These are phyloP conservation scores for Aspergillus novoparasiticus DNA, from an alignment of 2,329 filamentous ascomycete genomes.

Conservation along the genomic window DNA sequence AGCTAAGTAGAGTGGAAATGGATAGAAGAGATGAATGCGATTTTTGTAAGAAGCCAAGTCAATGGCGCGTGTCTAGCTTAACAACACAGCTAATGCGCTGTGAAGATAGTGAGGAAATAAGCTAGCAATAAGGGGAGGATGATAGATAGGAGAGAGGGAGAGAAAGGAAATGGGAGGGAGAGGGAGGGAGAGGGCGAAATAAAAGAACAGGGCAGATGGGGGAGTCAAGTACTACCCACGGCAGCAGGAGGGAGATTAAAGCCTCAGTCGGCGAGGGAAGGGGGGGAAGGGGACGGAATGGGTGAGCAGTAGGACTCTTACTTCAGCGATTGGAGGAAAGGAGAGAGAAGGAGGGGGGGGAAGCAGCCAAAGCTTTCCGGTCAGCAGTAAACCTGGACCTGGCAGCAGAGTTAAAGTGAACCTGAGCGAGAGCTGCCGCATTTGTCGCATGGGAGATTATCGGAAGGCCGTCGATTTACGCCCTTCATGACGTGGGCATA, in stretches of 20 bases:
- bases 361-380: slow-evolving; percentile 10
- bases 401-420: slow-evolving; percentile 7
- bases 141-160: slow-evolving; percentile 39
- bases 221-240: neutral
- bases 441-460: neutral
- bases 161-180: slow-evolving; percentile 36
- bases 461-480: slow-evolving; percentile 6
- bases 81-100: neutral
- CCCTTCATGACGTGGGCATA: neutral
- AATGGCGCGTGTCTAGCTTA: slow-evolving; percentile 13
- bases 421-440: slow-evolving; percentile 1
- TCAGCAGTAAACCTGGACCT: slow-evolving; percentile 12
- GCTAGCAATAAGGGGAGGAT: slow-evolving; percentile 21
- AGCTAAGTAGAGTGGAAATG: slow-evolving; percentile 10
- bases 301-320: slow-evolving; percentile 36
- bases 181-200: slow-evolving; percentile 22
- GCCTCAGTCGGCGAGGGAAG: slow-evolving; percentile 21
- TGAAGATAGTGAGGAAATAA: slow-evolving; percentile 11
- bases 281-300: slow-evolving; percentile 48
- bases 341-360: slow-evolving; percentile 23
- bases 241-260: slow-evolving; percentile 33
- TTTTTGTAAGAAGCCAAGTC: slow-evolving; percentile 8
- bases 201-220: slow-evolving; percentile 25
- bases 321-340: slow-evolving; percentile 25
- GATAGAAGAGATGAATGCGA: slow-evolving; percentile 7